These are phyloP conservation scores for Eucalyptus pauciflora DNA, from an alignment of 345 rosid genomes.

Conservation along the genomic window DNA sequence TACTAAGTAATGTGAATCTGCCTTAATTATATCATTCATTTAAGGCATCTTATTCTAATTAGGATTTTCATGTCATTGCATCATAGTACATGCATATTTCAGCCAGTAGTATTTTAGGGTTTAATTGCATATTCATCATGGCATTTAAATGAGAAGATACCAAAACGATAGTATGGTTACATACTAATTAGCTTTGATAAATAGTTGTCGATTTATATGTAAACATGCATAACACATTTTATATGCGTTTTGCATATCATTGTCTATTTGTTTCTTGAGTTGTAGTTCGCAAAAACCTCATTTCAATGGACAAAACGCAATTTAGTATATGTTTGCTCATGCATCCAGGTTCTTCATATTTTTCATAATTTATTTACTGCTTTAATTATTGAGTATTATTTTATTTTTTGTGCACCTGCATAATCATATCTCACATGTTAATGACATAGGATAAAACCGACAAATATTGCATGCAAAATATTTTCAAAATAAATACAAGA, in stretches of 20 bases:
- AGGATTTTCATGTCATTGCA: neutral
- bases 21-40: neutral
- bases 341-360: neutral
- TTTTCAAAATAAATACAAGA: no score
- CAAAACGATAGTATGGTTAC: neutral
- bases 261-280: neutral
- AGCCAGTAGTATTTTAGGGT: neutral
- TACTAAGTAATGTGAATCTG: neutral
- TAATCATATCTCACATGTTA: neutral
- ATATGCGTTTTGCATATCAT: neutral
- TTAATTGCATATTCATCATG: neutral
- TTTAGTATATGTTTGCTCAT: neutral
- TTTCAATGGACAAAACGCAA: neutral
- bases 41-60: neutral
- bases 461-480: neutral
- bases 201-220: neutral
- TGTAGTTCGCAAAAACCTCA: neutral
- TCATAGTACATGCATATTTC: neutral
- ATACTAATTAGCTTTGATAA: neutral
- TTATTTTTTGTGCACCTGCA: neutral
- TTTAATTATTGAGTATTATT: neutral
- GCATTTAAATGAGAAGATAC: neutral
- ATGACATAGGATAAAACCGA: neutral
- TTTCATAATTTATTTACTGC: neutral
- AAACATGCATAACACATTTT: neutral